phyloP scores from a whole-genome alignment of 83 land plant species.

The Picea abies region DNA sequence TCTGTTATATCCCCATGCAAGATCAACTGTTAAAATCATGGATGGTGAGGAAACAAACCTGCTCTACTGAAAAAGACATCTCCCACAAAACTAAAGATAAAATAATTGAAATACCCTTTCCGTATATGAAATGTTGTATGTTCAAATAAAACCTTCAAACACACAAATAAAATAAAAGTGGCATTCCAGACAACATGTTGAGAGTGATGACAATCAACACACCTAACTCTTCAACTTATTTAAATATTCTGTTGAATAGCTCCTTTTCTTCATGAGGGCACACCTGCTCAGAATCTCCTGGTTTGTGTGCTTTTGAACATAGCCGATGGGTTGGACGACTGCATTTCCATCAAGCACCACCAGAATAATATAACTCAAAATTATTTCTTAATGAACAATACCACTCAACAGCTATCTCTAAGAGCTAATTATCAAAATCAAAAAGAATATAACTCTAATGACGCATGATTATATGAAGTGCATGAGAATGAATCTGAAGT shows the following conservation, averaged over 20 bases:
- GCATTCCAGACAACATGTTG: background rate
- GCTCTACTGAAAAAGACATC: no score
- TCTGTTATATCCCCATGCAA: no score
- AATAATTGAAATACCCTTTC: background rate
- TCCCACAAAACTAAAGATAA: background rate
- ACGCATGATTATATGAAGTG: background rate
- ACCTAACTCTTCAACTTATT: slow-evolving; percentile 12
- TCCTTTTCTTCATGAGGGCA: background rate
- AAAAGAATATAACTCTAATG: background rate
- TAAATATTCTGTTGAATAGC: background rate
- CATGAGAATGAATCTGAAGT: background rate
- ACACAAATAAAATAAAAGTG: background rate
- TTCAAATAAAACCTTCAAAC: background rate
- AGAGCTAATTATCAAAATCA: background rate
- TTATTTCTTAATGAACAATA: background rate
- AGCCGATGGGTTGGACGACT: slow-evolving; percentile 11
- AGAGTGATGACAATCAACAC: background rate
- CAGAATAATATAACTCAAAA: background rate
- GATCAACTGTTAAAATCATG: no score
- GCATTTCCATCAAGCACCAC: background rate
- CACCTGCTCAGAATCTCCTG: slow-evolving; percentile 1
- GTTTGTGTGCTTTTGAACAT: slow-evolving; percentile 3
- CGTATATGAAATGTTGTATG: background rate
- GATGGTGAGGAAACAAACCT: no score
- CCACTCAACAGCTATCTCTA: background rate